Evolutionary conservation across 2,329 filamentous ascomycete species (phyloP).

Genomic region (Aureobasidium subglaciale): DNA sequence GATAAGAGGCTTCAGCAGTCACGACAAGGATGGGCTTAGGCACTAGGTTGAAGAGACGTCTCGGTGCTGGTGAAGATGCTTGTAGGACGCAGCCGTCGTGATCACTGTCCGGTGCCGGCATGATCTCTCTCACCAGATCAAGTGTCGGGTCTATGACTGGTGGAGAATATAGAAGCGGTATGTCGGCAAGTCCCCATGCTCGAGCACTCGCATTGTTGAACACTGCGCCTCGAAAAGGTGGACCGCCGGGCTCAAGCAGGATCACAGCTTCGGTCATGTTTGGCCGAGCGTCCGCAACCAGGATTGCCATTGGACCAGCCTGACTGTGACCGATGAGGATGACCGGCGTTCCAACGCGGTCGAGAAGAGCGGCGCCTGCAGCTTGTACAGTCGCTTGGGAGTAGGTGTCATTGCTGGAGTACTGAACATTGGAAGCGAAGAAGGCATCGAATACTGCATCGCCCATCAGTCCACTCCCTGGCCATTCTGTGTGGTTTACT

Average conservation of each 20-base stretch:
- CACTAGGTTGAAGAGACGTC: constrained; percentile 43
- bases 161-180: constrained; percentile 30
- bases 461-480: constrained; percentile 30
- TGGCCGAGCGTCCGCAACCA: constrained; percentile 44
- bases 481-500: constrained; percentile 39
- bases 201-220: constrained; percentile 18
- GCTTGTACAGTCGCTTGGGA: constrained; percentile 30
- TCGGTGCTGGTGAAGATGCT: constrained; percentile 28
- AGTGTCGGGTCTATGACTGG: constrained; percentile 24
- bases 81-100: constrained; percentile 35
- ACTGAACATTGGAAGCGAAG: constrained; percentile 38
- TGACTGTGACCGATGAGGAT: constrained; percentile 47
- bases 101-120: constrained; percentile 17
- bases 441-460: constrained; percentile 46
- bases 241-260: constrained; percentile 47
- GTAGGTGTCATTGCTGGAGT: constrained; percentile 26
- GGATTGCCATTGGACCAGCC: constrained; percentile 41
- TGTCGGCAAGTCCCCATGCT: constrained; percentile 29
- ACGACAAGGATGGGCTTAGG: constrained; percentile 44
- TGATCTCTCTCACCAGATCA: constrained; percentile 15
- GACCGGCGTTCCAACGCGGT: constrained; percentile 33
- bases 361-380: constrained; percentile 37
- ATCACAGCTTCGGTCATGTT: constrained; percentile 43
- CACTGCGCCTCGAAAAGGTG: constrained; percentile 36
- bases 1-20: constrained; percentile 48